phyloP scores from a whole-genome alignment of 2,329 filamentous ascomycete species.

The Aspergillus thermomutatus region DNA sequence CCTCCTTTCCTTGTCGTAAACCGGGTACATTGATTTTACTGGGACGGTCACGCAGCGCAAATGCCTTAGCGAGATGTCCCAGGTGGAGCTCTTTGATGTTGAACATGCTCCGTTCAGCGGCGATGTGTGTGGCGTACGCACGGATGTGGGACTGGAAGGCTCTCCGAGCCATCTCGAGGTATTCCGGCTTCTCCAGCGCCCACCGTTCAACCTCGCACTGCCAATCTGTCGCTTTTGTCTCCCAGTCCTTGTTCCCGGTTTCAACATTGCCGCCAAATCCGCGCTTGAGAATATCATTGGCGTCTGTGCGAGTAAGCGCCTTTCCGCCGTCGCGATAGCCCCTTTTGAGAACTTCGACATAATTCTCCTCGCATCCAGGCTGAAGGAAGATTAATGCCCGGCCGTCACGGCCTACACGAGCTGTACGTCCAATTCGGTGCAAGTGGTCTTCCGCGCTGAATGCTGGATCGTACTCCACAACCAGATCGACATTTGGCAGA shows the following conservation, averaged over 20 bases:
- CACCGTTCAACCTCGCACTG: slow-evolving; percentile 66
- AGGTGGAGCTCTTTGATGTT: slow-evolving; percentile 89
- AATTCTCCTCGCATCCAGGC: slow-evolving; percentile 88
- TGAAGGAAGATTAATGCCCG: slow-evolving; percentile 85
- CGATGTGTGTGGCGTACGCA: slow-evolving; percentile 90
- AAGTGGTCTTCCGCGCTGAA: slow-evolving; percentile 92
- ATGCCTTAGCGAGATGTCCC: slow-evolving; percentile 91
- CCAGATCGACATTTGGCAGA: slow-evolving; percentile 88
- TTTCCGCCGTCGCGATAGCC: slow-evolving; percentile 63
- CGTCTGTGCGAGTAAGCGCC: slow-evolving; percentile 59
- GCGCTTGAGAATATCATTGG: slow-evolving; percentile 65
- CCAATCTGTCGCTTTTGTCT: slow-evolving; percentile 63
- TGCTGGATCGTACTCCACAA: slow-evolving; percentile 93
- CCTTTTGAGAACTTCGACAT: slow-evolving; percentile 73
- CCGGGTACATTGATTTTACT: slow-evolving; percentile 66
- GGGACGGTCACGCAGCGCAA: slow-evolving; percentile 83
- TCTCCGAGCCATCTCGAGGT: slow-evolving; percentile 75
- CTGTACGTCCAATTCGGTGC: slow-evolving; percentile 90
- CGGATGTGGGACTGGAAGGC: slow-evolving; percentile 90
- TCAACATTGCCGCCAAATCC: slow-evolving; percentile 53
- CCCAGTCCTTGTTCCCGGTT: slow-evolving; percentile 54
- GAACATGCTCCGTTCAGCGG: slow-evolving; percentile 80
- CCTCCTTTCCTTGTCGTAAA: slow-evolving; percentile 48
- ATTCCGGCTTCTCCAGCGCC: slow-evolving; percentile 61
- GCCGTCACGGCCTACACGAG: slow-evolving; percentile 83